phyloP scores from a whole-genome alignment of 140 eudicot species.

The Flaveria floridana region DNA sequence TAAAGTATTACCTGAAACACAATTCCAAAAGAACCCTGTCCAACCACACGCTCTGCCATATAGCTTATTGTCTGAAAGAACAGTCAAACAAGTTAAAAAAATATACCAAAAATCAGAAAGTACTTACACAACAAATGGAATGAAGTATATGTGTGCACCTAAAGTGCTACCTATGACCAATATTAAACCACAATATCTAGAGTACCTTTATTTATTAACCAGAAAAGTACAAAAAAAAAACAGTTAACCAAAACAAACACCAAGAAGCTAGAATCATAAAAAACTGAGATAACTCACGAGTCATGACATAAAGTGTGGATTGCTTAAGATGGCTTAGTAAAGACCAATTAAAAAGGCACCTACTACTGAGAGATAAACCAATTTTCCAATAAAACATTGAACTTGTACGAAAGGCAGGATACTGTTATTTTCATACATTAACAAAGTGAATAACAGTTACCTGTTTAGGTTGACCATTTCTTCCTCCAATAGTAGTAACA shows the following conservation, averaged over 20 bases:
- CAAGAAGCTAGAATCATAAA: conserved; percentile 4
- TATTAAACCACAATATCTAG: conserved; percentile 2
- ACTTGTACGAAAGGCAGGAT: not conserved
- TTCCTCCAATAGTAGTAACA: conserved; percentile 73
- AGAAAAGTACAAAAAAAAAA: not conserved
- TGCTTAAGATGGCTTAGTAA: not conserved
- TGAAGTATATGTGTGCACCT: not conserved
- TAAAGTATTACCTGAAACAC: conserved; percentile 59
- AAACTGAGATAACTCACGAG: not conserved
- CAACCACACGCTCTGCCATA: conserved; percentile 79
- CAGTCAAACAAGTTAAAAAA: conserved; percentile 4
- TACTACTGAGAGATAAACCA: not conserved
- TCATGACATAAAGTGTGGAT: conserved; percentile 2
- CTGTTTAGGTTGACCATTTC: conserved; percentile 76
- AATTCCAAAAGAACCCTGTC: conserved; percentile 74
- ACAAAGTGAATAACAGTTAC: conserved; percentile 35
- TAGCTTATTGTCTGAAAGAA: conserved; percentile 64
- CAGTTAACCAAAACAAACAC: conserved; percentile 3
- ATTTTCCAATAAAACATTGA: not conserved
- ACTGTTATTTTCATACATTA: not conserved
- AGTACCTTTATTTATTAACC: not conserved
- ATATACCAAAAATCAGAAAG: not conserved
- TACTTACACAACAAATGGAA: conserved; percentile 3
- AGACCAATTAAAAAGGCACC: not conserved
- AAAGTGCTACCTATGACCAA: not conserved